Base-by-base conservation (phyloP, 805 yeast genomes). In the Ogataea paradorogensis region DNA sequence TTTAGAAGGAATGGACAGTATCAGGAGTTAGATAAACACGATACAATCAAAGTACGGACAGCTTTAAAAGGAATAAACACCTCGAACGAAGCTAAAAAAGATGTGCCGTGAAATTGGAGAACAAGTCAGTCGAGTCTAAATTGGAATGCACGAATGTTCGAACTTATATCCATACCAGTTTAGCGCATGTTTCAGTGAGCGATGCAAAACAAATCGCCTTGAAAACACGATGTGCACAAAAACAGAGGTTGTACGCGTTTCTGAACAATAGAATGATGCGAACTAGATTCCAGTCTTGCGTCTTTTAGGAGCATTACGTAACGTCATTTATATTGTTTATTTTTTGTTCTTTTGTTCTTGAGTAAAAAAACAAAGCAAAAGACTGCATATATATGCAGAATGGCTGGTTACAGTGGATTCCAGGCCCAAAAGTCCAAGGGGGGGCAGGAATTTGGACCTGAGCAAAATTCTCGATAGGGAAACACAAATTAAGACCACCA, bases 121-220 rank as follows among this genome's bases (percentile, higher is more conserved):
- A 30, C 33, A 30, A 13, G 25, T 30, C 33, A 20, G 10, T 24
- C 15, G 14, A 13, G 31, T 38, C 24, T 13, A 22, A 26, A 18
- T 13, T 15, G n/a, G 14, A 36, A 33, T 15, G 18, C 5, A 22
- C 14, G 21, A 32, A 23, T 27, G 36, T 38, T 31, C 32, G 13
- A n/a, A 34, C 32, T 38, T 38, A 32, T 38, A 38, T 38, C 20
- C 36, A 14, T 13, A 23, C 33, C 14, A 7, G 42, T 39, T 25
- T 28, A 18, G 30, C 20, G 34, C 38, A 30, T 39, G 42, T 39
- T 33, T 39, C 35, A 39, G 11, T 13, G 29, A 21, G 11, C 9
- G 15, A 33, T 24, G 29, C n/a, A 8, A 16, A 38, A 7, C 22
- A 5, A 28, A 38, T 27, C 33, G 30, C 30, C 27, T 22, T 36